These are phyloP conservation scores for Candida odintsovae DNA, from an alignment of 805 yeast species.

Conservation along the genomic window DNA sequence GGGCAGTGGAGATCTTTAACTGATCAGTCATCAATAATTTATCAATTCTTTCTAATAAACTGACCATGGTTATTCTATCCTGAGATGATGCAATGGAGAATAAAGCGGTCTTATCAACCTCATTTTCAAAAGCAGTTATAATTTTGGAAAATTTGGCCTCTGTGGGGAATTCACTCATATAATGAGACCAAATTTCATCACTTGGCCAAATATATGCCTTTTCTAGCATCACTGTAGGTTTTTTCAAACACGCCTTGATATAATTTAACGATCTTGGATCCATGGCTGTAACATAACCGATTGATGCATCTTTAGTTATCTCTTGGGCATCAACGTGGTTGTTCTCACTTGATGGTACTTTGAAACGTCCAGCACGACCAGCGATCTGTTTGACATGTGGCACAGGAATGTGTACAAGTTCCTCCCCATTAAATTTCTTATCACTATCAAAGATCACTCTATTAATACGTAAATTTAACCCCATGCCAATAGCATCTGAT, in stretches of 20 bases:
- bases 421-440: constrained; percentile 65
- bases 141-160: constrained; percentile 41
- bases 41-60: constrained; percentile 35
- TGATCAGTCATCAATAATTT: constrained; percentile 51
- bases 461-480: constrained; percentile 78
- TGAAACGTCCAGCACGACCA: constrained; percentile 90
- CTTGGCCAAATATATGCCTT: constrained; percentile 82
- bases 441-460: constrained; percentile 70
- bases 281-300: constrained; percentile 54
- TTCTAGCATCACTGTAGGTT: constrained; percentile 45
- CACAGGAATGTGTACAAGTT: constrained; percentile 39
- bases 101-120: constrained; percentile 25
- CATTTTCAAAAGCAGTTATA: constrained; percentile 40
- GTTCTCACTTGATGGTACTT: constrained; percentile 24
- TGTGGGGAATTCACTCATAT: constrained; percentile 55
- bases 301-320: constrained; percentile 19
- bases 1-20: constrained; percentile 54
- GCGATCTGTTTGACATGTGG: constrained; percentile 88
- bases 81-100: constrained; percentile 35
- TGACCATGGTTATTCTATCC: constrained; percentile 30
- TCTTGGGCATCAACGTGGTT: neutral
- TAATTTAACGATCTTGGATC: constrained; percentile 35
- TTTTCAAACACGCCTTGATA: constrained; percentile 41
- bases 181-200: constrained; percentile 58
- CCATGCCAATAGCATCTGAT: constrained; percentile 98